Evolutionary conservation across 2,329 filamentous ascomycete genomes (phyloP).

Genomic region (Sporothrix mexicana): DNA sequence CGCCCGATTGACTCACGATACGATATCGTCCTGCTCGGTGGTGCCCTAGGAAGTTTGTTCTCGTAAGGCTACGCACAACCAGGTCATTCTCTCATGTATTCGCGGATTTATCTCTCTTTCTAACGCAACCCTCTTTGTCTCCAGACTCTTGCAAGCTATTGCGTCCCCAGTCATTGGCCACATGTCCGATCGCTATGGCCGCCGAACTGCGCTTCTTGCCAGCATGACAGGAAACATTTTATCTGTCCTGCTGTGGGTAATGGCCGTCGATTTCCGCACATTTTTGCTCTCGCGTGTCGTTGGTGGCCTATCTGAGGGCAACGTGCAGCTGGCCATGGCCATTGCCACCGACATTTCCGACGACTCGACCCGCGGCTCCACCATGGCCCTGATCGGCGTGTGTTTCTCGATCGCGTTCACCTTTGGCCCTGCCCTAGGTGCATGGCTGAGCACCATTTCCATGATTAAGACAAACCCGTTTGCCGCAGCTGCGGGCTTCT

Average conservation of each 20-base stretch:
- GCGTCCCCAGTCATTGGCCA: constrained; percentile 90
- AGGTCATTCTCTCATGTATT: not conserved
- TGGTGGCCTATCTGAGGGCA: constrained; percentile 92
- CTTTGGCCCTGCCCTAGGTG: constrained; percentile 90
- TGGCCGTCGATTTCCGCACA: constrained; percentile 90
- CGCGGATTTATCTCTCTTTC: not conserved
- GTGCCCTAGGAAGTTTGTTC: constrained; percentile 92
- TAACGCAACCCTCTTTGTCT: not conserved
- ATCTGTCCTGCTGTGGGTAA: constrained; percentile 92
- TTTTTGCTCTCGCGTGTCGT: constrained; percentile 93
- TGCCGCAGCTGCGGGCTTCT: constrained; percentile 88
- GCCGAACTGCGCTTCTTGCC: constrained; percentile 82
- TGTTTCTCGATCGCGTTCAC: constrained; percentile 98
- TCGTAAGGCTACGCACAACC: constrained; percentile 52
- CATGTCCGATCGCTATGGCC: constrained; percentile 86
- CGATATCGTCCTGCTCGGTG: constrained; percentile 94
- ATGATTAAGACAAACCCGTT: constrained; percentile 89
- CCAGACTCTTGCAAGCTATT: constrained; percentile 83
- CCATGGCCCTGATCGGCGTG: constrained; percentile 94
- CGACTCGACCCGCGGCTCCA: constrained; percentile 79
- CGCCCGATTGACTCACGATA: constrained; percentile 94
- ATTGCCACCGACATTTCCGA: constrained; percentile 97
- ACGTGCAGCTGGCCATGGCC: constrained; percentile 93
- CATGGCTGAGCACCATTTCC: constrained; percentile 78
- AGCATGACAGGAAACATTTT: constrained; percentile 94